A percentile compares a stretch with the other conserved stretches of the same genome.
phyloP scores from a whole-genome alignment of 805 yeast species.

The Metahyphopichia silvanorum region DNA sequence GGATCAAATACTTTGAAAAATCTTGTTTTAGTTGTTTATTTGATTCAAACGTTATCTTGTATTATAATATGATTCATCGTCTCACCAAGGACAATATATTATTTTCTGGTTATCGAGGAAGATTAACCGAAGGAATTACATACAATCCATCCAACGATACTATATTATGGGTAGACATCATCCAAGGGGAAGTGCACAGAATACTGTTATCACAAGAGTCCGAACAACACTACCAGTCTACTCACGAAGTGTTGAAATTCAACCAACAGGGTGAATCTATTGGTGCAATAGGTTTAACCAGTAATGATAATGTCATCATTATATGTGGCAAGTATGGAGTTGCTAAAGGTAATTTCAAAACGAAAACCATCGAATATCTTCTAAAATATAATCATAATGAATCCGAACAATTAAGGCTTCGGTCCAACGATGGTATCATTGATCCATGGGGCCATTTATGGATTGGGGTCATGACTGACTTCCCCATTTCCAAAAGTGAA shows the following conservation, averaged over 20 bases:
- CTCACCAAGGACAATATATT: slow-evolving; percentile 9
- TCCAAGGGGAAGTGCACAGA: slow-evolving; percentile 37
- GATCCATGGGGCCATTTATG: slow-evolving; percentile 75
- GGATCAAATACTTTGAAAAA: too few relatives aligned
- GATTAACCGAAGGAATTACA: slow-evolving; percentile 66
- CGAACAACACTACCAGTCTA: slow-evolving; percentile 4
- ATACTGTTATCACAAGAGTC: slow-evolving; percentile 13
- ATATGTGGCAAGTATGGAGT: slow-evolving; percentile 68
- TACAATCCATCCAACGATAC: slow-evolving; percentile 56
- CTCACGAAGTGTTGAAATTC: slow-evolving; percentile 39
- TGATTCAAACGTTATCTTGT: too few relatives aligned
- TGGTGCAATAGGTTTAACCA: slow-evolving; percentile 73
- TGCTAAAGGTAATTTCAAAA: slow-evolving; percentile 47
- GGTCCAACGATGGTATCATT: slow-evolving; percentile 80
- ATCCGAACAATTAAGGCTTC: slow-evolving; percentile 15
- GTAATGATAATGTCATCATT: slow-evolving; percentile 49
- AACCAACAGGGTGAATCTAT: slow-evolving; percentile 40
- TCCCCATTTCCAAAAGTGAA: slow-evolving; percentile 25
- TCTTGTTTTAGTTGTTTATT: too few relatives aligned
- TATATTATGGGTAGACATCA: slow-evolving; percentile 45
- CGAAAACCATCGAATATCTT: slow-evolving; percentile 36
- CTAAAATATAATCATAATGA: slow-evolving; percentile 33
- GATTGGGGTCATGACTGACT: slow-evolving; percentile 78
- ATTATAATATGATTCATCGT: too few relatives aligned
- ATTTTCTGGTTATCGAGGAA: slow-evolving; percentile 32